These are phyloP conservation scores for Pleurotus cornucopiae DNA, from an alignment of 768 basidiomycete species.

Conservation along the genomic window DNA sequence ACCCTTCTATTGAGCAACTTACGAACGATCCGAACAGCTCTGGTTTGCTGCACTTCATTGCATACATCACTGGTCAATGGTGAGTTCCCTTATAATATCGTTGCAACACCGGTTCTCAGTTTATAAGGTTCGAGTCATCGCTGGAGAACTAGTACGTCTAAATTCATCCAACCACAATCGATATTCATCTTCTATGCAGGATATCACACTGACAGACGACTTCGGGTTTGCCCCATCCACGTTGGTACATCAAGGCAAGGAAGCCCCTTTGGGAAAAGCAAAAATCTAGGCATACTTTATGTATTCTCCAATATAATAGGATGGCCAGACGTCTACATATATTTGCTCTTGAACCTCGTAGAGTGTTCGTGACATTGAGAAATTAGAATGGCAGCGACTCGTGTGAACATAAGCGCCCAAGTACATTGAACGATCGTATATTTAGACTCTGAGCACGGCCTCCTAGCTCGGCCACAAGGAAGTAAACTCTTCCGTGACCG, in stretches of 20 bases:
- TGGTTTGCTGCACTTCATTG: constrained; percentile 88
- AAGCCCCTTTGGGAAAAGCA: constrained; percentile 59
- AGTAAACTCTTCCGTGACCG: not conserved
- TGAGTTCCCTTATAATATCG: constrained; percentile 25
- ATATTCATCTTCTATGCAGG: constrained; percentile 31
- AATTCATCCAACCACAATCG: not conserved
- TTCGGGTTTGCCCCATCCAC: constrained; percentile 89
- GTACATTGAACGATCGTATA: not conserved
- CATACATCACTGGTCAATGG: constrained; percentile 91
- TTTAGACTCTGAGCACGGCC: not conserved
- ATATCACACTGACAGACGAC: constrained; percentile 62
- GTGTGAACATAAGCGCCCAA: not conserved
- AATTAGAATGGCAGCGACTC: too few species aligned
- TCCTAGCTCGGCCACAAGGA: not conserved
- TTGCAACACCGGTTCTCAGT: constrained; percentile 2
- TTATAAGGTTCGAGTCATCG: constrained; percentile 71
- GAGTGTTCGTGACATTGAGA: too few species aligned
- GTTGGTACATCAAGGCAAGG: constrained; percentile 65
- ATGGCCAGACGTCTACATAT: too few species aligned
- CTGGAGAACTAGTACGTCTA: constrained; percentile 69
- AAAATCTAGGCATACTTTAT: constrained; percentile 41
- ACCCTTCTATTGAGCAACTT: not conserved
- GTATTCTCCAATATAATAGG: not conserved
- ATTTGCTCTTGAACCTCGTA: too few species aligned
- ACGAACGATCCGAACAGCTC: constrained; percentile 37